Evolutionary conservation across 1,284 basidiomycete species (phyloP).

Genomic region (Clitocybe nebularis): DNA sequence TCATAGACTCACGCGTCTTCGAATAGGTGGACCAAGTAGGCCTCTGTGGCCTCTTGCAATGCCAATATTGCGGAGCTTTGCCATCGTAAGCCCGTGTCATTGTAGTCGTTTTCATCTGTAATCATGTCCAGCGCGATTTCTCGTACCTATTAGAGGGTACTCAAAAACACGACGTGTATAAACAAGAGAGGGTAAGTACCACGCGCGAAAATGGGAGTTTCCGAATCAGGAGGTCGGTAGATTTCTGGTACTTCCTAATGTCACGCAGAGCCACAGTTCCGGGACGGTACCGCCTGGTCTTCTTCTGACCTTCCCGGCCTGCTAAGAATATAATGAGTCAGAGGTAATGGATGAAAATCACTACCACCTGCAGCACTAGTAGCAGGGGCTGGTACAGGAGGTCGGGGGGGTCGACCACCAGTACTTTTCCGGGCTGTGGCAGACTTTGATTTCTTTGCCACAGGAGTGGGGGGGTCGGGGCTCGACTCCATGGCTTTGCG

Average conservation of each 20-base stretch:
- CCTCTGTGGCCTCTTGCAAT: slow-evolving; percentile 92
- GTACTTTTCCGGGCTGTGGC: slow-evolving; percentile 75
- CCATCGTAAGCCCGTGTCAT: slow-evolving; percentile 76
- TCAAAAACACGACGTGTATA: neutral
- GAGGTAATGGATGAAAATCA: neutral
- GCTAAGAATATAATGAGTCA: neutral
- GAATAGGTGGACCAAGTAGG: slow-evolving; percentile 90
- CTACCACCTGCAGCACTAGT: slow-evolving; percentile 9
- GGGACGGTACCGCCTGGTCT: slow-evolving; percentile 73
- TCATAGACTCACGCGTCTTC: slow-evolving; percentile 85
- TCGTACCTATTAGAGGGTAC: slow-evolving; percentile 59
- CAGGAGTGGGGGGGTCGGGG: slow-evolving; percentile 43
- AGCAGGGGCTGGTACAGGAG: slow-evolving; percentile 9
- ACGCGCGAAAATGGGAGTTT: slow-evolving; percentile 91
- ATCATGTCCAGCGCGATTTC: slow-evolving; percentile 89
- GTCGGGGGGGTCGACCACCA: slow-evolving; percentile 49
- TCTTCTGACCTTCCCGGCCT: slow-evolving; percentile 28
- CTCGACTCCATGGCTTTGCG: slow-evolving; percentile 33
- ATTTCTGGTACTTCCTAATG: slow-evolving; percentile 92
- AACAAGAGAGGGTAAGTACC: slow-evolving; percentile 44
- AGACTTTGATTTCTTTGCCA: slow-evolving; percentile 45
- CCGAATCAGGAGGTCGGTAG: slow-evolving; percentile 82
- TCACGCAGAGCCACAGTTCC: slow-evolving; percentile 88
- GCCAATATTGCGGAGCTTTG: slow-evolving; percentile 89
- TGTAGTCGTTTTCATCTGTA: slow-evolving; percentile 64